These are phyloP conservation scores for Hebeloma cylindrosporum DNA, from an alignment of 768 basidiomycete genomes.

Conservation along the genomic window DNA sequence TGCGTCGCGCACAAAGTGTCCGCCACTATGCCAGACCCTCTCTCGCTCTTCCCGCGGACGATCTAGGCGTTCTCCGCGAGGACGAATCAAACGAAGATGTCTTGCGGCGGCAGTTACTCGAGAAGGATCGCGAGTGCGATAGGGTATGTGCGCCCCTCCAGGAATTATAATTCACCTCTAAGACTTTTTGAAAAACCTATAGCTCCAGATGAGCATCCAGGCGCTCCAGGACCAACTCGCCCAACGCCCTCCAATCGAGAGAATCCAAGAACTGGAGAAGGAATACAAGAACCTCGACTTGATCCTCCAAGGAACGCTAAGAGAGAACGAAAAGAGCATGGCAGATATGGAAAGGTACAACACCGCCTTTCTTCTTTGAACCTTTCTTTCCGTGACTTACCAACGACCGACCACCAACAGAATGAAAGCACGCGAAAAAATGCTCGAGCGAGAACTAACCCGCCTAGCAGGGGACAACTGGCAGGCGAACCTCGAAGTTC, in stretches of 20 bases:
- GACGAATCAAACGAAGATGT: slow-evolving; percentile 61
- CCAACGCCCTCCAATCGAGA: slow-evolving; percentile 66
- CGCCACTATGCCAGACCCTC: slow-evolving; percentile 57
- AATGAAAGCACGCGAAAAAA: slow-evolving; percentile 68
- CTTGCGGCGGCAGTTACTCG: slow-evolving; percentile 61
- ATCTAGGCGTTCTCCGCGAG: slow-evolving; percentile 61
- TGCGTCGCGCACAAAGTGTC: slow-evolving; percentile 67
- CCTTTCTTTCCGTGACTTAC: neutral
- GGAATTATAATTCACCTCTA: neutral
- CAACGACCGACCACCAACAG: slow-evolving; percentile 28
- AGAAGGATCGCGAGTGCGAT: slow-evolving; percentile 71
- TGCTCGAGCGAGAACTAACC: slow-evolving; percentile 70
- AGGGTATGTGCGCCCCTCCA: too few species aligned
- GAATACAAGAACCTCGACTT: slow-evolving; percentile 78
- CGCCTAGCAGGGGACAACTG: slow-evolving; percentile 78
- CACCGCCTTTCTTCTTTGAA: neutral
- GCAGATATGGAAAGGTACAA: slow-evolving; percentile 67
- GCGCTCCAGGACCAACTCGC: slow-evolving; percentile 64
- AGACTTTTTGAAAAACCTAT: neutral
- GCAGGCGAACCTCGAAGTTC: slow-evolving; percentile 50
- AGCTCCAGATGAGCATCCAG: slow-evolving; percentile 67
- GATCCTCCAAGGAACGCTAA: slow-evolving; percentile 74
- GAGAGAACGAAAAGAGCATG: slow-evolving; percentile 87
- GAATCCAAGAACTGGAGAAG: slow-evolving; percentile 62
- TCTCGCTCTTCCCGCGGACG: slow-evolving; percentile 49